phyloP scores from a whole-genome alignment of 2,329 filamentous ascomycete genomes.

The Talaromyces amestolkiae region DNA sequence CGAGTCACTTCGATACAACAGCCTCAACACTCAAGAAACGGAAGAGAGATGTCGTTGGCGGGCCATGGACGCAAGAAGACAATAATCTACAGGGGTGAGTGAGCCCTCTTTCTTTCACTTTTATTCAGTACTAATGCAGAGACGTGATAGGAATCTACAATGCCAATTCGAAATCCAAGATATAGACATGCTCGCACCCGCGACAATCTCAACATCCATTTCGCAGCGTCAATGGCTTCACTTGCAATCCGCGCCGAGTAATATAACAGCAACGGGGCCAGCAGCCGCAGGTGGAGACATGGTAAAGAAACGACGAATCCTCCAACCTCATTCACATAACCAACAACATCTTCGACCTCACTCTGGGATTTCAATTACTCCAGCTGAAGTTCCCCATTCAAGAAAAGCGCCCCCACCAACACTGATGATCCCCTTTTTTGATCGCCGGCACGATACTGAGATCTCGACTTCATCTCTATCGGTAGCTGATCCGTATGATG shows the following conservation, averaged over 20 bases:
- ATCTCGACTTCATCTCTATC: constrained; percentile 23
- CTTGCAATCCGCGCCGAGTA: background rate
- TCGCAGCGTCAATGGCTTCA: constrained; percentile 18
- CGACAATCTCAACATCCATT: constrained; percentile 14
- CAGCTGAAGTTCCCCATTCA: background rate
- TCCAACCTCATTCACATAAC: constrained; percentile 20
- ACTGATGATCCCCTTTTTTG: constrained; percentile 24
- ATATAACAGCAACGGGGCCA: background rate
- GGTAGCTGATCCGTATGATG: constrained; percentile 25
- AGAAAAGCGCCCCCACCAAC: constrained; percentile 20
- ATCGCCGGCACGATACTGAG: constrained; percentile 22
- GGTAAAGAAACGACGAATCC: constrained; percentile 14
- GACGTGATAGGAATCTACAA: background rate
- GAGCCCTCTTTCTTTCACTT: background rate
- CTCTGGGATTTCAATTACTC: constrained; percentile 2
- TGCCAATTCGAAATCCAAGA: constrained; percentile 22
- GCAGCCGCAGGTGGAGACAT: background rate
- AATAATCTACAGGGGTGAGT: constrained; percentile 13
- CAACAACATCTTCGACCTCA: constrained; percentile 22
- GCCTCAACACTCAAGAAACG: constrained; percentile 26
- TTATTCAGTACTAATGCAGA: background rate
- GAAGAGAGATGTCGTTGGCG: constrained; percentile 24
- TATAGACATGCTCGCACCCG: constrained; percentile 16
- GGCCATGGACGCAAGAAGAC: constrained; percentile 20
- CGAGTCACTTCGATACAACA: constrained; percentile 12